Conservation (phyloP, 139 green algal genomes). For the Ettlia oleoabundans region DNA sequence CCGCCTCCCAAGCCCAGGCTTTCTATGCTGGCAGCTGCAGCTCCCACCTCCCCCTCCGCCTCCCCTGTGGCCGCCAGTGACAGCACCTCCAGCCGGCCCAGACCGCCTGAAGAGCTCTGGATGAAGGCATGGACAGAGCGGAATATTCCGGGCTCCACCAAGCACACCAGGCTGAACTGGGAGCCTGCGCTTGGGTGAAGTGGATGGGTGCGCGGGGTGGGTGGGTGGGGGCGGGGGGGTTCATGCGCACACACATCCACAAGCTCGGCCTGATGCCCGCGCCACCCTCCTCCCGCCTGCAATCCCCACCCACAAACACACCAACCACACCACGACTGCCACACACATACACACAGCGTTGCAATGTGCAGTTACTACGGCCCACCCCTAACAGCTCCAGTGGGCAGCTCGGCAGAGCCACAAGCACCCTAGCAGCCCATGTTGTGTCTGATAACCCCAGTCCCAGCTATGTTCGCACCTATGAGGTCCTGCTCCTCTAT, state of each 20-base stretch:
- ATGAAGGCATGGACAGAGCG: slow-evolving; percentile 80
- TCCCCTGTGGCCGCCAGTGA: slow-evolving; percentile 66
- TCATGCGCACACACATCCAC: neutral
- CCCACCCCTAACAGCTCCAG: no score
- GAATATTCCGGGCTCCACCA: slow-evolving; percentile 92
- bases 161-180: slow-evolving; percentile 38
- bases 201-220: neutral
- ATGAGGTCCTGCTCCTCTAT: slow-evolving; percentile 50
- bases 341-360: no score
- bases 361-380: no score
- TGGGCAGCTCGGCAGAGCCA: no score
- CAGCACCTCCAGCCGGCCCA: slow-evolving; percentile 88
- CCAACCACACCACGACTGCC: no score
- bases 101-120: slow-evolving; percentile 56
- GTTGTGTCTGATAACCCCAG: no score
- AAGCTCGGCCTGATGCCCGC: no score
- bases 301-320: no score
- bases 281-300: no score
- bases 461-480: slow-evolving; percentile 1
- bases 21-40: slow-evolving; percentile 23
- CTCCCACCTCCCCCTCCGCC: slow-evolving; percentile 14
- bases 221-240: neutral
- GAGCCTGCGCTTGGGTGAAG: neutral
- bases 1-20: neutral
- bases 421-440: no score